Evolutionary conservation across 306 rosid genomes (phyloP), one percentile per base, ranked within the genome.

Genomic region (Castanopsis chinensis): DNA sequence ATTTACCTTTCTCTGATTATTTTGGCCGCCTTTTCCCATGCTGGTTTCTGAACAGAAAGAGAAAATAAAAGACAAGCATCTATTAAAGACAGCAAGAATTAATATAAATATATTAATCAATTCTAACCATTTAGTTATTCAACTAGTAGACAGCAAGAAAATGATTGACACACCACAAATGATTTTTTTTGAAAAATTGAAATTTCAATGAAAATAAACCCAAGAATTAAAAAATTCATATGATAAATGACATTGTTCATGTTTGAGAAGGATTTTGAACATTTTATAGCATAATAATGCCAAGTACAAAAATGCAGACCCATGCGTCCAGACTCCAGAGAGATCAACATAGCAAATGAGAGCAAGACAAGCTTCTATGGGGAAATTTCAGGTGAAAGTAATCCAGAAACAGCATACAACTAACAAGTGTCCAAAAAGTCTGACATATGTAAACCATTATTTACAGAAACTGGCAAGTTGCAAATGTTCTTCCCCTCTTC

Each of bases 1-100:
- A 61, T 72, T 75, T 79, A 95, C 99, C 98, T 95, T 80, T 95
- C 97, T 89, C 86, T 85, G 33, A 90, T 89, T 74, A 80, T 80
- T 82, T 86, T 91, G 78, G 97, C 94, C 4, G 96, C 86, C 88
- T 90, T 95, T 86, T 95, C 99, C 99, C 99, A 95, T 69, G 99
- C 89, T 73, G 97, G 97, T 92, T 91, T 95, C 99, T 95, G 92
- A 73, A 80, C 72, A 59, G 82, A 69, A 81, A 77, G 67, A 79
- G 76, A 81, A 72, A 74, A 77, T 45, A 73, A 25, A 21, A 82
- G 52, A 65, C 55, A 81, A 68, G 69, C 80, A 53, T 43, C 28
- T 77, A 78, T 54, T 57, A 85, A 70, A 65, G 81, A 78, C 4
- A 55, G 80, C 27, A 1, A 49, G 72, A 11, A 75, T 79, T 17